Base-by-base conservation (phyloP, 352 stramenopile genomes). In the Plasmopara muralis region DNA sequence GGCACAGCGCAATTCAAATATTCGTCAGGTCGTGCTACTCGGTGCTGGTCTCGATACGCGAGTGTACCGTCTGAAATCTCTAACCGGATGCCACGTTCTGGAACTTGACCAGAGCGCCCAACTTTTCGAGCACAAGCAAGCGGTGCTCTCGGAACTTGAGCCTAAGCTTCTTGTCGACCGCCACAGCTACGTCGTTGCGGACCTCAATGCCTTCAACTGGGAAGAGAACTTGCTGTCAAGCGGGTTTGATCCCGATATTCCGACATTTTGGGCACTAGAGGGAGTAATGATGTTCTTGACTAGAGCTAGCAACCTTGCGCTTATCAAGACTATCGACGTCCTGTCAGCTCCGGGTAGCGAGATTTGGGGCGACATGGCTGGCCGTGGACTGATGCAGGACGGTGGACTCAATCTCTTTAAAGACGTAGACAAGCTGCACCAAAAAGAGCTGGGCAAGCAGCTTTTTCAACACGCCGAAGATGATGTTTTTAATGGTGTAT, bases 221-320 rank as follows among this genome's bases (percentile, higher is more conserved):
- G 48, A 70, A 39, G 59, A 69, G 35, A 38, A 63, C 34, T 45
- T 85, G 37, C 40, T 76, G 0, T 66, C 62, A 1, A 68, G 54
- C 6, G 62, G 68, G 1, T 85, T 85, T 33, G 41, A 83, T 38
- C 59, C 63, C 9, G 55, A 72, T 20, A 18, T 68, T 34, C 72
- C 67, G 6, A 85, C 74, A 25, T 83, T 82, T 44, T 85, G 74
- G 74, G 53, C 57, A 6, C 49, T 85, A 33, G 74, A 85, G 45
- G 74, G 72, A 0, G 41, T 83, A 46, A 64, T 82, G 38, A 70
- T 73, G 44, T 85, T 82, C 55, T 44, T 83, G 12, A 55, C 35
- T 0, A 49, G 52, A 12, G 60, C 65, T 12, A 69, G 49, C 52
- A 77, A 78, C 48, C 50, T 76, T 15, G 62, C 69, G 12, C 37